A percentile compares a stretch with the other conserved stretches of the same genome.
Conservation (phyloP, 1,284 basidiomycete species). For the Austroboletus niveus region DNA sequence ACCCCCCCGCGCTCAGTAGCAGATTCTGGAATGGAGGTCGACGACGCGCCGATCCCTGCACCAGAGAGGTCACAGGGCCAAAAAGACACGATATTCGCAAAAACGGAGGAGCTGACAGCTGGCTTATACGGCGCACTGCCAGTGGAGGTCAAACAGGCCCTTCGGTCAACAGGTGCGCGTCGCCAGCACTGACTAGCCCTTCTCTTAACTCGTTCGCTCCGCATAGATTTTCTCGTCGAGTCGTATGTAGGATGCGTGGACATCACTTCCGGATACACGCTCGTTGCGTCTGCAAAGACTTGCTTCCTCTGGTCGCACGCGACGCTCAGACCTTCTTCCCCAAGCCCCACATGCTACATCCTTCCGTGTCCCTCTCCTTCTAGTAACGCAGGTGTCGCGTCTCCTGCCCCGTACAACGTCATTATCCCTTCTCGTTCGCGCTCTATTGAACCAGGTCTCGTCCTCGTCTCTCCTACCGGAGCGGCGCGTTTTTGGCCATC, state of each 20-base stretch:
- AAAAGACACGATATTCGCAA: conserved; percentile 60
- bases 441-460: conserved; percentile 66
- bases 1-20: conserved; percentile 36
- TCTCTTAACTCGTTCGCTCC: neutral
- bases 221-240: conserved; percentile 63
- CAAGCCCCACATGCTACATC: conserved; percentile 75
- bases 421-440: conserved; percentile 67
- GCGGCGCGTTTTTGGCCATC: conserved; percentile 77
- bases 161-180: conserved; percentile 59
- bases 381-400: conserved; percentile 39
- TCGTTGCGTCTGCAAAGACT: conserved; percentile 66
- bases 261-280: conserved; percentile 65
- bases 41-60: conserved; percentile 45
- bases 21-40: conserved; percentile 62
- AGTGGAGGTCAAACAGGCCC: conserved; percentile 67
- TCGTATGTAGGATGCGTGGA: conserved; percentile 71
- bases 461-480: conserved; percentile 64
- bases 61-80: conserved; percentile 25
- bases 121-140: conserved; percentile 69
- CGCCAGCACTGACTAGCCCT: neutral
- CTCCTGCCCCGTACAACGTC: conserved; percentile 55
- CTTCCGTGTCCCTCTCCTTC: conserved; percentile 58
- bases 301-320: conserved; percentile 84
- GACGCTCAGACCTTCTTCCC: conserved; percentile 37
- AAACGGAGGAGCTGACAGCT: conserved; percentile 69